phyloP scores from a whole-genome alignment of 2,329 filamentous ascomycete species.

The Fusarium veterinarium region DNA sequence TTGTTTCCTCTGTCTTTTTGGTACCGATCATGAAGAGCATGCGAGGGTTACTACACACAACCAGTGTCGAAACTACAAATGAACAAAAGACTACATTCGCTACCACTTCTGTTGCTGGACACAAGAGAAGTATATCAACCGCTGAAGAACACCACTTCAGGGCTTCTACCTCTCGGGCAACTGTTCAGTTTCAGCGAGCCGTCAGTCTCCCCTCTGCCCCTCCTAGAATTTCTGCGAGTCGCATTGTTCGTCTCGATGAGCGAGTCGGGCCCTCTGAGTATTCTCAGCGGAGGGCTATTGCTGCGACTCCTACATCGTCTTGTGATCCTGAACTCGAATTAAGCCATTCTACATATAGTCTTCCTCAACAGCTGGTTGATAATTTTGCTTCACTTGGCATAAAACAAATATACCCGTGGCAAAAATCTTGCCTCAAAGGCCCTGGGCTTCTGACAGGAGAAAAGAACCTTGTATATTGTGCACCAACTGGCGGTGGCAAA shows the following conservation, averaged over 20 bases:
- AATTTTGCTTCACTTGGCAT: conserved; percentile 78
- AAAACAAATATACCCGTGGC: conserved; percentile 81
- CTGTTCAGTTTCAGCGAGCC: conserved; percentile 50
- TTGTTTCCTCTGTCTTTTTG: not conserved
- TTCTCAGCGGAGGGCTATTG: conserved; percentile 64
- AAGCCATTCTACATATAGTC: conserved; percentile 70
- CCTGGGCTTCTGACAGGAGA: conserved; percentile 73
- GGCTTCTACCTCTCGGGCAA: conserved; percentile 1
- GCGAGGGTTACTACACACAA: conserved; percentile 60
- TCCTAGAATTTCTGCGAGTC: conserved; percentile 54
- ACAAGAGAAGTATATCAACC: conserved; percentile 57
- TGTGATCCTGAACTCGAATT: conserved; percentile 69
- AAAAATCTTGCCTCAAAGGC: conserved; percentile 77
- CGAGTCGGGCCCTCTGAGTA: conserved; percentile 59
- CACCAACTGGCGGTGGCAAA: conserved; percentile 82
- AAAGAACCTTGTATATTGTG: conserved; percentile 81
- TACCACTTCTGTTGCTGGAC: conserved; percentile 57
- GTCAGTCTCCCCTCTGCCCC: conserved; percentile 48
- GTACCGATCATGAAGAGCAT: conserved; percentile 53
- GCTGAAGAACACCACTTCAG: conserved; percentile 16
- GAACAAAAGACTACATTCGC: conserved; percentile 53
- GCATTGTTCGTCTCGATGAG: conserved; percentile 55
- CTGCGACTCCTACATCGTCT: conserved; percentile 64
- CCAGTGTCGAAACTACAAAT: conserved; percentile 61
- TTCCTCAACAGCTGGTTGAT: conserved; percentile 68